Percentiles rank a stretch among this genome's conserved stretches.
These are phyloP conservation scores for Saccharomycopsis sp. DNA, from an alignment of 805 yeast genomes.

Conservation along the genomic window DNA sequence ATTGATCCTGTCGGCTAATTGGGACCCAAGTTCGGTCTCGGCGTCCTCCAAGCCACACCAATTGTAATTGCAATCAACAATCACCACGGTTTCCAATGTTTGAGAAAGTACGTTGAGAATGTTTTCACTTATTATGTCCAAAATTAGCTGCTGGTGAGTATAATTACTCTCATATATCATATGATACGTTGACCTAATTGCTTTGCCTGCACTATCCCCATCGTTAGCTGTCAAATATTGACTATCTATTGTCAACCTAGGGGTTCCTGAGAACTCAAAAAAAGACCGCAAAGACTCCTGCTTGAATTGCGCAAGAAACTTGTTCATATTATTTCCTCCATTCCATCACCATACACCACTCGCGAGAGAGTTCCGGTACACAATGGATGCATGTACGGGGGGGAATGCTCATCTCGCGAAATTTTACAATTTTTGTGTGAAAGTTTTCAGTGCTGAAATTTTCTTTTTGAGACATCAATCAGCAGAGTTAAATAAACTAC, in stretches of 20 bases:
- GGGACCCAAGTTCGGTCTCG: neutral
- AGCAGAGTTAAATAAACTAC: neutral
- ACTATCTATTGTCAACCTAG: neutral
- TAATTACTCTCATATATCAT: neutral
- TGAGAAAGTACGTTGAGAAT: neutral
- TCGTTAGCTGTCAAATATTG: neutral
- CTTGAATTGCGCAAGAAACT: neutral
- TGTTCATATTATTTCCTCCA: neutral
- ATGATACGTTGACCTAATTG: neutral
- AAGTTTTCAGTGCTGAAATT: too few species aligned
- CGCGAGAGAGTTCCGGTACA: neutral
- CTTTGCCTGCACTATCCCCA: neutral
- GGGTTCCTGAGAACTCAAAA: neutral
- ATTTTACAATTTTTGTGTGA: neutral
- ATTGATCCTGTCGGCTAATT: neutral
- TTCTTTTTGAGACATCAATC: neutral
- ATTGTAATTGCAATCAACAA: neutral
- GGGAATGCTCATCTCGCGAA: neutral
- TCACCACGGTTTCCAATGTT: neutral
- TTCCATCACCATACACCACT: neutral
- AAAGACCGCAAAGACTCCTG: neutral
- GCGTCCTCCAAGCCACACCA: neutral
- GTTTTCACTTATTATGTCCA: conserved; percentile 1
- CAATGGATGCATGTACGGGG: neutral
- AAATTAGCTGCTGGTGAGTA: neutral